Evolutionary conservation across 2,329 filamentous ascomycete genomes (phyloP), one percentile per base, ranked within the genome.

Genomic region (Colletotrichum trifolii): DNA sequence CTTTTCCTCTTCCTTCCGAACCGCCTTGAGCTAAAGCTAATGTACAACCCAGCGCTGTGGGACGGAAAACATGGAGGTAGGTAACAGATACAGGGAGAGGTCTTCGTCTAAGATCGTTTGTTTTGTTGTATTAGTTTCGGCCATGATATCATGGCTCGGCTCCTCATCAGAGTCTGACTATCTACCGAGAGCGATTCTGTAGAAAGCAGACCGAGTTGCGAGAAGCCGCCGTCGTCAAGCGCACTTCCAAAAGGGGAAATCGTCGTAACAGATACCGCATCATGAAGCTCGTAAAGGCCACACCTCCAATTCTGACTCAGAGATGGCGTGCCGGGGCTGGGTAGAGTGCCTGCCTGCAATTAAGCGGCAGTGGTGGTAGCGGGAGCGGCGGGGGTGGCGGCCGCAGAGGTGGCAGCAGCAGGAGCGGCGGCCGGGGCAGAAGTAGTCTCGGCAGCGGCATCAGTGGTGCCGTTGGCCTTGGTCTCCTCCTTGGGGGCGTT

Each of bases 401-500:
- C 71, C 38, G 74, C 68, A 42, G 69, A 66, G 54, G 71, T 67
- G 45, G 71, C 70, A 36, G 68, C 64, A 34, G 68, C 58, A 13
- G 70, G 54, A 38, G 66, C 69, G 10, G 69, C 54, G 54, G 68
- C 54, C 38, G 71, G 60, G 42, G 70, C 68, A 46, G 70, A 67
- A 60, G 72, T 69, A 54, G 62, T 63, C 48, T 71, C 65, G 46
- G 70, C 67, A 48, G 70, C 68, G 60, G 72, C 65, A 69, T 77
- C 76, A 60, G 75, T 72, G 67, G 85, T 80, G 66, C 77, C 80
- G 71, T 81, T 80, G 71, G 76, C 72, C 74, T 81, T 79, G 68
- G 73, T 71, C 72, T 63, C 59, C 69, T 83, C 81, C 55, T 79
- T 76, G 63, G 79, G 79, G 68, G 81, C 81, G 74, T 85, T 91